A percentile compares a stretch with the other conserved stretches of the same genome.
Conservation (phyloP, 148 eudicot species). For the Linanthus parryae region DNA sequence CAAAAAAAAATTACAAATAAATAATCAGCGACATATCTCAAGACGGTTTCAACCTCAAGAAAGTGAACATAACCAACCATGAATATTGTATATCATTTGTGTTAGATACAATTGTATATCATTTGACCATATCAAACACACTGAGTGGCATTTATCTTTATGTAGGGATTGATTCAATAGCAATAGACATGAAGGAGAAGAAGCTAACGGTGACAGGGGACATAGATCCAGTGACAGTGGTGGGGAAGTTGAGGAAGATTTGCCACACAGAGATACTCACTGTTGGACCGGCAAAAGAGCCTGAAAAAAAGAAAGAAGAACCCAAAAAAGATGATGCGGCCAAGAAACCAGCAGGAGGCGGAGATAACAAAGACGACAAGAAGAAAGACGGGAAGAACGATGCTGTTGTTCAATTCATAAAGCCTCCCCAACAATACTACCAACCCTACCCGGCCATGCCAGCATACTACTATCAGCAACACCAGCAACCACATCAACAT, state of each 20-base stretch:
- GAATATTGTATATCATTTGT: background rate
- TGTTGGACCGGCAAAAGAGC: conserved; percentile 58
- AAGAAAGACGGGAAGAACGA: conserved; percentile 5
- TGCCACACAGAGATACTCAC: conserved; percentile 43
- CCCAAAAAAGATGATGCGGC: conserved; percentile 25
- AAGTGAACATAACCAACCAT: background rate
- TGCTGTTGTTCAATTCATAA: background rate
- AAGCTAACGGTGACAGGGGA: conserved; percentile 54
- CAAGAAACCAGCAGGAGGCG: conserved; percentile 21
- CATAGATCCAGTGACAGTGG: conserved; percentile 48
- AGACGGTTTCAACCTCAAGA: too few species aligned
- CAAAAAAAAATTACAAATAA: too few species aligned
- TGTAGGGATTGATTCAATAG: conserved; percentile 66
- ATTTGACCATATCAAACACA: too few species aligned
- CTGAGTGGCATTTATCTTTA: too few species aligned
- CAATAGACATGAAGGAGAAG: conserved; percentile 49
- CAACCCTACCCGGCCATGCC: conserved; percentile 9
- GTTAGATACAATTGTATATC: background rate
- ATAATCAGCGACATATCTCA: too few species aligned
- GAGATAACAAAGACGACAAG: conserved; percentile 15
- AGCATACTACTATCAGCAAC: conserved; percentile 12
- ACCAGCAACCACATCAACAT: conserved; percentile 10
- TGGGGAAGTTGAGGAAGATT: conserved; percentile 42
- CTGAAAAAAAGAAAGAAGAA: conserved; percentile 40
- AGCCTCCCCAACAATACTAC: conserved; percentile 3